Conservation (phyloP, 225 moss, liverwort and hornwort genomes). For the Straminergon stramineum region DNA sequence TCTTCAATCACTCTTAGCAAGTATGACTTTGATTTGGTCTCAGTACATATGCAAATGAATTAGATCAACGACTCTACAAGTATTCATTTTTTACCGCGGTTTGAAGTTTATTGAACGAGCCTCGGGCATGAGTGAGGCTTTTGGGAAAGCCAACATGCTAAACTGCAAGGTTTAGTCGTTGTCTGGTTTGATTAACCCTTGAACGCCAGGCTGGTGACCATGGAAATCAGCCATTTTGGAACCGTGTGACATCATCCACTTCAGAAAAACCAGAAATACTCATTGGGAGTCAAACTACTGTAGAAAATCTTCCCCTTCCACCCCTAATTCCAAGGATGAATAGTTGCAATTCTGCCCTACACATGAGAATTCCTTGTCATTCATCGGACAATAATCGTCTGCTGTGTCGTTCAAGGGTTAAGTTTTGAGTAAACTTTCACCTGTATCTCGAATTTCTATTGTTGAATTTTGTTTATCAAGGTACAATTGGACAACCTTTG, state of each 20-base stretch:
- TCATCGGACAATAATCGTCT: too few species aligned
- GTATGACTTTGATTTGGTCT: neutral
- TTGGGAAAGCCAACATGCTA: neutral
- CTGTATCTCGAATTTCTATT: neutral
- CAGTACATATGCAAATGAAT: neutral
- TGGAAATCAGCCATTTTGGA: too few species aligned
- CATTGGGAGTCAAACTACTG: too few species aligned
- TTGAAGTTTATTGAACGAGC: neutral
- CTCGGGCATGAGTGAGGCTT: too few species aligned
- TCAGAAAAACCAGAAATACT: too few species aligned
- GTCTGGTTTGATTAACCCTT: neutral
- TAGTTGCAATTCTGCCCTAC: too few species aligned
- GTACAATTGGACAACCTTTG: neutral
- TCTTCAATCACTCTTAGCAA: neutral
- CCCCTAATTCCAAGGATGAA: too few species aligned
- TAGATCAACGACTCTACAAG: neutral
- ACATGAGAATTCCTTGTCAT: too few species aligned
- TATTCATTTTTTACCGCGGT: neutral
- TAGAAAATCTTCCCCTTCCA: too few species aligned
- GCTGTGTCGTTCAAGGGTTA: too few species aligned
- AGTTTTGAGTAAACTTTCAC: neutral
- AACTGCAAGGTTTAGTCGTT: neutral
- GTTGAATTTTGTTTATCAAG: neutral
- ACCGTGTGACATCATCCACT: too few species aligned
- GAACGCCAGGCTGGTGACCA: too few species aligned